These are phyloP conservation scores for Phytophthora cajani DNA, from an alignment of 352 stramenopile genomes.

Conservation along the genomic window DNA sequence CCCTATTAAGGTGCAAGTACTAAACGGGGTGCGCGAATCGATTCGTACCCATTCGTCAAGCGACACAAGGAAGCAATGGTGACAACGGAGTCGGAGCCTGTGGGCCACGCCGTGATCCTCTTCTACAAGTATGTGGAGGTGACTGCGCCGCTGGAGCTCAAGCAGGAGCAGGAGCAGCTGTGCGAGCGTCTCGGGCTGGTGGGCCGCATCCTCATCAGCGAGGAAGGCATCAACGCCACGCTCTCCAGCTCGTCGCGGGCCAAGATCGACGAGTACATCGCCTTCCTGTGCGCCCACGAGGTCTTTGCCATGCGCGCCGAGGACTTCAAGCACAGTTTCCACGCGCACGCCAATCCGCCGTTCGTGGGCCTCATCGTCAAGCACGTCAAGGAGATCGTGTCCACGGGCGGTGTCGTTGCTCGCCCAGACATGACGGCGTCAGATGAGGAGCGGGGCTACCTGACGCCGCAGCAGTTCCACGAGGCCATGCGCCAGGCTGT, in stretches of 20 bases:
- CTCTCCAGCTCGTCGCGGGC: constrained; percentile 54
- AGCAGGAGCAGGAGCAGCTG: constrained; percentile 57
- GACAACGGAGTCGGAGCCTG: constrained; percentile 9
- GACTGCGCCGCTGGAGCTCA: constrained; percentile 37
- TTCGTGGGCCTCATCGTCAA: constrained; percentile 79
- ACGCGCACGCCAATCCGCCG: constrained; percentile 41
- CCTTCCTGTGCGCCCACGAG: constrained; percentile 56
- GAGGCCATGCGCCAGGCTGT: constrained; percentile 54
- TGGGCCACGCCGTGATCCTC: constrained; percentile 63
- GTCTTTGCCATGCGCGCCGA: constrained; percentile 62
- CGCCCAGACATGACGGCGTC: constrained; percentile 64
- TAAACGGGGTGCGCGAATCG: background rate
- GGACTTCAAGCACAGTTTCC: constrained; percentile 81
- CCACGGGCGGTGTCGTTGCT: constrained; percentile 54
- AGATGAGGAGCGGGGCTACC: constrained; percentile 66
- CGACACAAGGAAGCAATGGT: constrained; percentile 22
- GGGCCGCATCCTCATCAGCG: constrained; percentile 76
- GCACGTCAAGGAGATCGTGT: constrained; percentile 83
- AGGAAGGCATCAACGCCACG: constrained; percentile 88
- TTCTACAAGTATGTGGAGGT: constrained; percentile 85
- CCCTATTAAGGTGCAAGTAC: no score
- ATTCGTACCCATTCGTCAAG: constrained; percentile 27
- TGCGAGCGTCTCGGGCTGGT: constrained; percentile 64
- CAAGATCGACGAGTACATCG: constrained; percentile 72
- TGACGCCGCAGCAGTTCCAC: constrained; percentile 84